Evolutionary conservation across 2,329 filamentous ascomycete genomes (phyloP), one percentile per base, ranked within the genome.

Genomic region (Cryphonectria parasitica): DNA sequence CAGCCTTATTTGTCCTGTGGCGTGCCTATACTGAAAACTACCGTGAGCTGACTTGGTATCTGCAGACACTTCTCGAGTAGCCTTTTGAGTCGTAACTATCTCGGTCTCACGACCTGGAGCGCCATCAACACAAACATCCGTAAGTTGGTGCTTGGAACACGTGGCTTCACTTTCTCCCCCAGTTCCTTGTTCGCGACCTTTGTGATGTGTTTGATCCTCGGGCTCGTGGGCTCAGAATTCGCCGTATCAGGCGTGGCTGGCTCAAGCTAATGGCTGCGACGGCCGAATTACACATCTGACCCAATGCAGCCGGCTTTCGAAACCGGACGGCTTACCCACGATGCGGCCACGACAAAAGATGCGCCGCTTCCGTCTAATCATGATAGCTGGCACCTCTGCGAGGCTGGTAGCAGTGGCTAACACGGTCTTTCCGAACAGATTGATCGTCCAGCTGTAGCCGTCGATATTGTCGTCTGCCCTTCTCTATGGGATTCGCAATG

Each of bases 401-500:
- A 39, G 39, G 34, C 3, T 49, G 39, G 36, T 39, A 67, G 43
- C 31, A 13, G 39, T 17, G 31, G 17, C 66, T 68, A 25, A 68
- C 31, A 39, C n/a, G 31, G 2, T 1, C 39, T n/a, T 62, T 19
- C 28, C 1, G n/a, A 15, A 54, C 36, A 67, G 65, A 22, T 45
- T 28, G 54, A 36, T 17, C 39, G n/a, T 58, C 19, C 36, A 39
- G 25, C 22, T 36, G 43, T n/a, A 41, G 7, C 31, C 56, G 28
- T 36, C 28, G 58, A 63, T 28, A 39, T 17, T 15, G 22, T 13
- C 58, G 41, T 7, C 60, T 52, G 45, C n/a, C 52, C 58, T 52
- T 64, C 67, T 69, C 67, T 73, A 83, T 83, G 81, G 79, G 82
- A 77, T 80, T 82, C 76, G 81, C 81, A 75, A 84, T 84, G 83